These are phyloP conservation scores for Suillus subalutaceus DNA, from an alignment of 768 basidiomycete genomes.

Conservation along the genomic window DNA sequence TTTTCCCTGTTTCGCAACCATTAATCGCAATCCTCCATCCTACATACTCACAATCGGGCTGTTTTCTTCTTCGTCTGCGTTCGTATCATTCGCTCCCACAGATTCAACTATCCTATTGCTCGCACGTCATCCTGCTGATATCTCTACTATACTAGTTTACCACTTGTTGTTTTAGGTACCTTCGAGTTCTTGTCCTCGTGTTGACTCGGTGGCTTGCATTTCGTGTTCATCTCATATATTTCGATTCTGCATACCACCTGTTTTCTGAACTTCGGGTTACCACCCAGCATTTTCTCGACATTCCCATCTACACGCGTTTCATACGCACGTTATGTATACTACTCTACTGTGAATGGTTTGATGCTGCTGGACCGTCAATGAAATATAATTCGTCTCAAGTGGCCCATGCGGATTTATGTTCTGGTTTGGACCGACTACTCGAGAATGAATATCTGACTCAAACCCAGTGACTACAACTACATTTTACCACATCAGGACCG, in stretches of 20 bases:
- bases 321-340: slow-evolving; percentile 18
- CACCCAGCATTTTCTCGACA: slow-evolving; percentile 13
- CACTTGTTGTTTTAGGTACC: slow-evolving; percentile 15
- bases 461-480: not conserved
- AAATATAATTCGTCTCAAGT: slow-evolving; percentile 5
- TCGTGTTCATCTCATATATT: slow-evolving; percentile 14
- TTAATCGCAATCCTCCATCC: slow-evolving; percentile 33
- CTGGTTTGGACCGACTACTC: not conserved
- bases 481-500: not conserved
- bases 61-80: slow-evolving; percentile 20
- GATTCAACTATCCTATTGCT: slow-evolving; percentile 31
- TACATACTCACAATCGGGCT: slow-evolving; percentile 18
- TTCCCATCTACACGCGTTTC: slow-evolving; percentile 8
- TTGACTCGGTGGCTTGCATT: slow-evolving; percentile 12
- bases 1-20: slow-evolving; percentile 27
- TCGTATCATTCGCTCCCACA: slow-evolving; percentile 23
- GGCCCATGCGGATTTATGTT: no score
- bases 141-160: slow-evolving; percentile 38
- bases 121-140: slow-evolving; percentile 33
- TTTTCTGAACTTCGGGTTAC: slow-evolving; percentile 15
- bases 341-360: slow-evolving; percentile 16
- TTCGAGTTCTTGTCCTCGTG: slow-evolving; percentile 11
- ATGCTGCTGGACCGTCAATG: slow-evolving; percentile 21
- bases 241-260: slow-evolving; percentile 19
- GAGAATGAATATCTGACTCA: not conserved